Base-by-base conservation (phyloP, 495 filamentous ascomycete genomes). In the Annulohypoxylon moriforme region DNA sequence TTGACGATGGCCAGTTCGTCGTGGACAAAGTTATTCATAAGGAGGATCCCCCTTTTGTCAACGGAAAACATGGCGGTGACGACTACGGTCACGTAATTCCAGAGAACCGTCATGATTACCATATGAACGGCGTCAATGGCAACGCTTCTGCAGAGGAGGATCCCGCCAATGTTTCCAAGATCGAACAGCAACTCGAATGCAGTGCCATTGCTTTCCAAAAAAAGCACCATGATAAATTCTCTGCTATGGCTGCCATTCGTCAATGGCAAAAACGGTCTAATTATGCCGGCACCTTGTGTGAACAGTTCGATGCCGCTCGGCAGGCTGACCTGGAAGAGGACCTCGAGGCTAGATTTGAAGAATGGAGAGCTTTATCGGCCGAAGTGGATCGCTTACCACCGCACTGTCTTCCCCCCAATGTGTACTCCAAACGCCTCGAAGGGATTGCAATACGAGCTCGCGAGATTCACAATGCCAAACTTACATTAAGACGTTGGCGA, bases 341-440 rank as follows among this genome's bases (percentile, higher is more conserved):
- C 3, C 47, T 70, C 20, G 65, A 56, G 20, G 29, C 64, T 2
- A 75, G 70, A 47, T 72, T 77, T 18, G 18, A 72, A 29, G 20
- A 46, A 7, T 77, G 76, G 76, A 69, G 73, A 59, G 60, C 65
- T 22, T 13, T 76, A 6, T 65, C 73, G 18, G 63, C 55, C 4
- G 68, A 72, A 34, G 53, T 73, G 9, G 65, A 71, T 9, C 25
- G 53, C 0, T 24, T 71, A 18, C 63, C 70, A 11, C 74, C 66
- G n/a, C 22, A 70, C 24, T 38, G 36, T 18, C 61, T 69, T 31
- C 76, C 68, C 24, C 47, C 65, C 13, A 72, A 68, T 53, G 68
- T 71, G 16, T 77, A 76, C 60, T 77, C 76, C 40, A 77, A 78
- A 53, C 71, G 76, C 11, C 67, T 73, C 27, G 76, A 78, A 24